Evolutionary conservation across 1,284 basidiomycete species (phyloP).

Genomic region (Leccinum huronense): DNA sequence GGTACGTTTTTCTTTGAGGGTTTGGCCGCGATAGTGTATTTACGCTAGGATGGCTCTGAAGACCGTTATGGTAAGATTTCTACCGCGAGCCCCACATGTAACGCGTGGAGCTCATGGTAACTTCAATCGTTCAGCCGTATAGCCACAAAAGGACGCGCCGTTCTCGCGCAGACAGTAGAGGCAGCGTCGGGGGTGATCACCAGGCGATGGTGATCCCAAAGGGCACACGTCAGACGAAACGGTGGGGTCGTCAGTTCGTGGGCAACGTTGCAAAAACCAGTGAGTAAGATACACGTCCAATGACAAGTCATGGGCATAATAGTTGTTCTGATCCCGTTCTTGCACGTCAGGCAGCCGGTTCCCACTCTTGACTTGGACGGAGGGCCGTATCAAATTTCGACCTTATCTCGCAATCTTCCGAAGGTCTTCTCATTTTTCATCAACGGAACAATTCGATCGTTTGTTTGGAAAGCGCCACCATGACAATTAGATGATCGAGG

Average conservation of each 20-base stretch:
- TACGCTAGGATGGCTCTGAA: slow-evolving; percentile 2
- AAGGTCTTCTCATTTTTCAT: too few species aligned
- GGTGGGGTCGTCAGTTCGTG: slow-evolving; percentile 40
- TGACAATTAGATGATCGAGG: slow-evolving; percentile 21
- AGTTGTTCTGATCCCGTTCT: too few species aligned
- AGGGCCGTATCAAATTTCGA: too few species aligned
- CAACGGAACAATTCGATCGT: not conserved
- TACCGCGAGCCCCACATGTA: slow-evolving; percentile 4
- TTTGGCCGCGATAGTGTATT: slow-evolving; percentile 17
- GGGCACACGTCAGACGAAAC: slow-evolving; percentile 37
- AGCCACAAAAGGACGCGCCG: slow-evolving; percentile 66
- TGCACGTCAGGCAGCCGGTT: too few species aligned
- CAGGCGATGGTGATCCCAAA: slow-evolving; percentile 41
- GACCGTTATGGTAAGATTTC: slow-evolving; percentile 61
- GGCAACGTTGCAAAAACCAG: slow-evolving; percentile 2
- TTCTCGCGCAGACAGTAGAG: slow-evolving; percentile 50
- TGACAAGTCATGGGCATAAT: too few species aligned
- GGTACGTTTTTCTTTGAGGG: slow-evolving; percentile 44
- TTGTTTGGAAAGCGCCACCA: slow-evolving; percentile 41
- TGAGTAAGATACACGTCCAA: too few species aligned
- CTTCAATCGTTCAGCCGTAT: slow-evolving; percentile 48
- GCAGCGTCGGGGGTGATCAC: slow-evolving; percentile 41
- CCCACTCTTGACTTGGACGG: too few species aligned
- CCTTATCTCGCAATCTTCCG: slow-evolving; percentile 34
- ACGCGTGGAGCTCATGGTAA: slow-evolving; percentile 13